A percentile compares a stretch with the other conserved stretches of the same genome.
phyloP scores from a whole-genome alignment of 306 rosid genomes.

The Citrullus mucosospermus region DNA sequence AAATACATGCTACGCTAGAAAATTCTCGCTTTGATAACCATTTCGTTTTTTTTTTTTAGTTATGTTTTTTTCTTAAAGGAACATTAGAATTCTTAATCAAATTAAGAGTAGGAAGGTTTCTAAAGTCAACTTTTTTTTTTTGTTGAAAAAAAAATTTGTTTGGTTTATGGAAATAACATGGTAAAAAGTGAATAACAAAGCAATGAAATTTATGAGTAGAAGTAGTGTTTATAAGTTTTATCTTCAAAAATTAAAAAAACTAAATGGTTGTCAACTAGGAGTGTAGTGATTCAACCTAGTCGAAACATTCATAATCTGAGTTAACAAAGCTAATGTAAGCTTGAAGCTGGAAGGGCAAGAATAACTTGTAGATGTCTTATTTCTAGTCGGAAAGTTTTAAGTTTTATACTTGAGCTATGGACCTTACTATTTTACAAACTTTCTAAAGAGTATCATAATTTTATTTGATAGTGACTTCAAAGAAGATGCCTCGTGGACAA shows the following conservation, averaged over 20 bases:
- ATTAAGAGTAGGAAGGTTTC: too few relatives aligned
- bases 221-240: too few relatives aligned
- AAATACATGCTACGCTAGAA: neutral
- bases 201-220: too few relatives aligned
- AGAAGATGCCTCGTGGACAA: conserved; percentile 4
- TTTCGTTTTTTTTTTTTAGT: too few relatives aligned
- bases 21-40: neutral
- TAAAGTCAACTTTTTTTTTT: too few relatives aligned
- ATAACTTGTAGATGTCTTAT: neutral
- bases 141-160: too few relatives aligned
- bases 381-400: neutral
- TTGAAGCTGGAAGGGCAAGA: neutral
- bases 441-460: neutral
- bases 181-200: too few relatives aligned
- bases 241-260: too few relatives aligned
- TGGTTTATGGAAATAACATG: too few relatives aligned
- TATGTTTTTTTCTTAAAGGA: too few relatives aligned
- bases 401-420: neutral
- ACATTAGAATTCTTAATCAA: too few relatives aligned
- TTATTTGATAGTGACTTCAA: neutral
- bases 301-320: neutral
- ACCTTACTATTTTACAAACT: neutral
- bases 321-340: neutral
- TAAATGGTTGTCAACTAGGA: neutral
- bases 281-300: neutral